Evolutionary conservation across 768 basidiomycete species (phyloP).

Genomic region (Scleroderma bovista): DNA sequence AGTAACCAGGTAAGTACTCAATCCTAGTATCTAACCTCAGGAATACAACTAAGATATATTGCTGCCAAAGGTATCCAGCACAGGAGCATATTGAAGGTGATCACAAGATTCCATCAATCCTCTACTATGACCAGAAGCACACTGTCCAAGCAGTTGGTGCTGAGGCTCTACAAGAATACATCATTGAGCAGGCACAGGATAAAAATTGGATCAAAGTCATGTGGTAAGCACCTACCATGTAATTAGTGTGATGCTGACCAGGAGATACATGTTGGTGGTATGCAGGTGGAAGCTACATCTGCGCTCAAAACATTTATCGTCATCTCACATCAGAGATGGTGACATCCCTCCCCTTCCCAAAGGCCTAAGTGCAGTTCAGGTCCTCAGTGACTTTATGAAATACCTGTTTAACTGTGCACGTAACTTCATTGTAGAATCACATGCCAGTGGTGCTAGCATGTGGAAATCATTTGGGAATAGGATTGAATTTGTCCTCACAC

Average conservation of each 20-base stretch:
- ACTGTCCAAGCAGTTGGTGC: slow-evolving; percentile 38
- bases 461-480: slow-evolving; percentile 37
- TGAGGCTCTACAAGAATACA: slow-evolving; percentile 35
- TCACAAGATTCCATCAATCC: slow-evolving; percentile 47
- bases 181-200: slow-evolving; percentile 36
- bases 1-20: slow-evolving; percentile 21
- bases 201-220: slow-evolving; percentile 25
- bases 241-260: too few relatives aligned
- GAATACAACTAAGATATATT: neutral
- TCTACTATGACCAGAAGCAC: slow-evolving; percentile 41
- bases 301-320: slow-evolving; percentile 20
- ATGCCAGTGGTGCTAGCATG: slow-evolving; percentile 35
- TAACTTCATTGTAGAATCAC: slow-evolving; percentile 40
- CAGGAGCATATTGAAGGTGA: slow-evolving; percentile 42
- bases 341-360: slow-evolving; percentile 39
- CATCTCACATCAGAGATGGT: slow-evolving; percentile 20
- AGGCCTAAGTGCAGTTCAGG: slow-evolving; percentile 33
- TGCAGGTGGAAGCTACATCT: slow-evolving; percentile 34
- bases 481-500: slow-evolving; percentile 42
- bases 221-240: slow-evolving; percentile 24
- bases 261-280: neutral
- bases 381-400: slow-evolving; percentile 44
- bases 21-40: neutral
- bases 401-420: slow-evolving; percentile 41
- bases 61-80: slow-evolving; percentile 39